Percentiles rank a stretch among this genome's conserved stretches.
phyloP scores from a whole-genome alignment of 2,329 filamentous ascomycete genomes.

The Fusarium graminum region DNA sequence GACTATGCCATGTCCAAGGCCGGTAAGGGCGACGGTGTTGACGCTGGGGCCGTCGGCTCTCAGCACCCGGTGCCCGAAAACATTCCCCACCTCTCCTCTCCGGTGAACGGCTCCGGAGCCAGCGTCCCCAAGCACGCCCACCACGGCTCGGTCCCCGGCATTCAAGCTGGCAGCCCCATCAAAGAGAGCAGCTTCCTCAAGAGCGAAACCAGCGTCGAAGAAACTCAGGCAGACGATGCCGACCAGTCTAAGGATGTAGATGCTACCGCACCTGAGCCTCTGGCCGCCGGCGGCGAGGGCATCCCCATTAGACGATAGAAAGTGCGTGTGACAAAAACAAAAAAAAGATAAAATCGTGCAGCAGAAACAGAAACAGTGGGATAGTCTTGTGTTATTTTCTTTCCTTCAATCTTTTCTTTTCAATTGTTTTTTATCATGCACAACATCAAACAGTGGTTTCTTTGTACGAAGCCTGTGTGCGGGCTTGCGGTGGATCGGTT shows the following conservation, averaged over 20 bases:
- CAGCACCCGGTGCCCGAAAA: conserved; percentile 96
- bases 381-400: neutral
- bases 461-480: conserved; percentile 34
- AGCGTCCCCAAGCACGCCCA: conserved; percentile 56
- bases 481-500: conserved; percentile 38
- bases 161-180: conserved; percentile 80
- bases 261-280: conserved; percentile 34
- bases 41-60: conserved; percentile 92
- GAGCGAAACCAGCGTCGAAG: conserved; percentile 79
- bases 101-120: conserved; percentile 58
- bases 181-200: conserved; percentile 93
- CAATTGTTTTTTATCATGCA: conserved; percentile 8
- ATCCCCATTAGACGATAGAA: conserved; percentile 74
- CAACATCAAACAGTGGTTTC: conserved; percentile 27
- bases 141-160: conserved; percentile 60
- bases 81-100: conserved; percentile 88
- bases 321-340: conserved; percentile 9
- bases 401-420: neutral
- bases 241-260: conserved; percentile 58
- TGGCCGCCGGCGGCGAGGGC: conserved; percentile 53
- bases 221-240: conserved; percentile 53
- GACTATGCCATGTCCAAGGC: conserved; percentile 98
- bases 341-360: conserved; percentile 7
- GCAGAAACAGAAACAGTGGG: conserved; percentile 6
- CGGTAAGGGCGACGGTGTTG: conserved; percentile 93